phyloP scores from a whole-genome alignment of 768 basidiomycete genomes.

The Leccinum subtestaceum region DNA sequence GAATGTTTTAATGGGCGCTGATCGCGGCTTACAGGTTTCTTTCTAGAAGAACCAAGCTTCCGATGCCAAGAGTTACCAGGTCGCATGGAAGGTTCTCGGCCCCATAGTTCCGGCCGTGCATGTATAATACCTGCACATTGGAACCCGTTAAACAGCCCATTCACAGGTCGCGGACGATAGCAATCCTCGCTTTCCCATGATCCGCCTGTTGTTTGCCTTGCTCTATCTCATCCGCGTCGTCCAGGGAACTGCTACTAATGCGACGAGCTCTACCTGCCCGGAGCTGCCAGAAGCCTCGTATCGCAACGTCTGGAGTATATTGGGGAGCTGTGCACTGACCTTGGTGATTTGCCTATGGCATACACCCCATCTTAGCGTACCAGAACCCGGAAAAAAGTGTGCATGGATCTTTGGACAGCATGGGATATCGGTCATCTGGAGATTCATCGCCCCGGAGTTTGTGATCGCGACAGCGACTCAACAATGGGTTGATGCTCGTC shows the following conservation, averaged over 20 bases:
- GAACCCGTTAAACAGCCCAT: neutral
- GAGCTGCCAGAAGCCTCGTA: neutral
- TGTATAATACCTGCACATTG: too few species aligned
- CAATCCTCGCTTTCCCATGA: too few species aligned
- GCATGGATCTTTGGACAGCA: neutral
- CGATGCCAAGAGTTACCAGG: too few species aligned
- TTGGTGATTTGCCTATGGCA: neutral
- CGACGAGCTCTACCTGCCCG: neutral
- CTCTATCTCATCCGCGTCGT: neutral
- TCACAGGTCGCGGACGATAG: neutral
- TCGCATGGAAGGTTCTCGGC: too few species aligned
- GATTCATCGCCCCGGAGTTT: too few species aligned
- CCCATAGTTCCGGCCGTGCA: too few species aligned
- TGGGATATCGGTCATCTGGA: too few species aligned
- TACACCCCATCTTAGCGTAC: neutral
- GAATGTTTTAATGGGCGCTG: too few species aligned
- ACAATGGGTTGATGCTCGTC: neutral
- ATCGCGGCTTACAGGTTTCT: too few species aligned
- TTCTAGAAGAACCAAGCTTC: too few species aligned
- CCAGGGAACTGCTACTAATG: neutral
- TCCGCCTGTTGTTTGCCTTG: too few species aligned
- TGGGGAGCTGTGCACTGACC: neutral
- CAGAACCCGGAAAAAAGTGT: neutral
- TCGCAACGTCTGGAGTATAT: neutral
- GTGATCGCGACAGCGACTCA: too few species aligned